Evolutionary conservation across 202 grass and related monocot species (phyloP).

Genomic region (Eragrostis tef): DNA sequence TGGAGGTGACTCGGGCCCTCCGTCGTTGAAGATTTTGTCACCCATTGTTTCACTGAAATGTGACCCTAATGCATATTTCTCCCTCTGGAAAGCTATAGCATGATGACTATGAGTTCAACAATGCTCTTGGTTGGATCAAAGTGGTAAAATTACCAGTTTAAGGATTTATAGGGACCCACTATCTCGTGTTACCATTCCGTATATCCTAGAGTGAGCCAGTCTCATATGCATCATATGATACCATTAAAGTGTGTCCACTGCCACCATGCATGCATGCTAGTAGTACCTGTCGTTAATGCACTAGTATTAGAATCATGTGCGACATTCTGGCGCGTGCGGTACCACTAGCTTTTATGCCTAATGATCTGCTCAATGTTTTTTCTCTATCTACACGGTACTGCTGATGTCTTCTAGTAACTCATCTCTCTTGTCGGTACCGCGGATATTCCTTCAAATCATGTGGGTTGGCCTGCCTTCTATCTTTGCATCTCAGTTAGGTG

Average conservation of each 20-base stretch:
- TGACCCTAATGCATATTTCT: no score
- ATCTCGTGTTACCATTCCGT: neutral
- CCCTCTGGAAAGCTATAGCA: neutral
- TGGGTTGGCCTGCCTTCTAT: no score
- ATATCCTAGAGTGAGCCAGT: constrained; percentile 1
- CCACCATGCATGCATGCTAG: constrained; percentile 39
- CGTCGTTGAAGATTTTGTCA: neutral
- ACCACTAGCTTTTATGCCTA: constrained; percentile 13
- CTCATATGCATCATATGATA: constrained; percentile 10
- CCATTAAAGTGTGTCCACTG: constrained; percentile 10
- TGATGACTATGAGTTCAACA: neutral
- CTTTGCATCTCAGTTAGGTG: neutral
- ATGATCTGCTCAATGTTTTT: neutral
- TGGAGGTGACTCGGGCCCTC: no score
- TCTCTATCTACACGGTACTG: neutral
- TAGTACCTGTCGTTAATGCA: neutral
- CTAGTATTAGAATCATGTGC: constrained; percentile 34
- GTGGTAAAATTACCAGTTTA: neutral
- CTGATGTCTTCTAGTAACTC: neutral
- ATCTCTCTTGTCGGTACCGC: neutral
- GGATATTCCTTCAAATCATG: constrained; percentile 14
- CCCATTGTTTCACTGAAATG: neutral
- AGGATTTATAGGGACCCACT: constrained; percentile 16
- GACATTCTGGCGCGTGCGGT: neutral
- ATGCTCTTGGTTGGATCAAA: neutral